Base-by-base conservation (phyloP, 1,284 basidiomycete genomes). In the Rhodotorula sp. region DNA sequence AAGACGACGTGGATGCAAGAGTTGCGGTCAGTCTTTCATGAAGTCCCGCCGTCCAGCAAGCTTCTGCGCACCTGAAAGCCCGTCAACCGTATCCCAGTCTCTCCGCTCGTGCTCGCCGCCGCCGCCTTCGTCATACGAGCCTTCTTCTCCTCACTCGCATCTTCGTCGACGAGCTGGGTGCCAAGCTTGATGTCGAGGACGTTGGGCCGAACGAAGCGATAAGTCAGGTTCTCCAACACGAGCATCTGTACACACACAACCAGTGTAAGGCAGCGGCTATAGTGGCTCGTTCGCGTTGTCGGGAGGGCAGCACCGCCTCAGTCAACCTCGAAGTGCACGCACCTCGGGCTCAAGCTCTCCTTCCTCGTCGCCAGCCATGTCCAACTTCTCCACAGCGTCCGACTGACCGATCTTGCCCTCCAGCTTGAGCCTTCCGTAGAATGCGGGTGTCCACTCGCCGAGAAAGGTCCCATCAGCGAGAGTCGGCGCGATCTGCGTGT, bases 151-250 rank as follows among this genome's bases (percentile, higher is more conserved):
- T 85, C 85, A 0, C 84, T 81, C 29, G 81, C 81, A 36, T 87
- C 84, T 66, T 90, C 90, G 66, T 82, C 82, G 76, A 90, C 90
- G 7, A 97, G 84, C 13, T 90, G 84, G 0, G 90, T 93, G 1
- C 94, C 94, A 29, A 98, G 88, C 80, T 97, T 98, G 80, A 93
- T 84, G 79, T 98, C 95, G 32, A 96, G 83, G 62, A 96, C 87
- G 76, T 90, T 92, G 4, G 94, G 93, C 79, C 87, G 88, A 34
- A 80, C 76, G 82, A 93, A 97, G 0, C 84, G 79, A 74, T 88
- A 81, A 1, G 89, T 82, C 11, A 95, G 82, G 79, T 98, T 97
- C 81, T 94, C 89, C 9, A 98, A 81, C 32, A 96, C 92, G 67
- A 96, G 82, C 69, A 85, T 88, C 82, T 93, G 86, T 13, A 19